Evolutionary conservation across 1,284 basidiomycete species (phyloP), one percentile per base, ranked within the genome.

Genomic region (Sutorius eximius): DNA sequence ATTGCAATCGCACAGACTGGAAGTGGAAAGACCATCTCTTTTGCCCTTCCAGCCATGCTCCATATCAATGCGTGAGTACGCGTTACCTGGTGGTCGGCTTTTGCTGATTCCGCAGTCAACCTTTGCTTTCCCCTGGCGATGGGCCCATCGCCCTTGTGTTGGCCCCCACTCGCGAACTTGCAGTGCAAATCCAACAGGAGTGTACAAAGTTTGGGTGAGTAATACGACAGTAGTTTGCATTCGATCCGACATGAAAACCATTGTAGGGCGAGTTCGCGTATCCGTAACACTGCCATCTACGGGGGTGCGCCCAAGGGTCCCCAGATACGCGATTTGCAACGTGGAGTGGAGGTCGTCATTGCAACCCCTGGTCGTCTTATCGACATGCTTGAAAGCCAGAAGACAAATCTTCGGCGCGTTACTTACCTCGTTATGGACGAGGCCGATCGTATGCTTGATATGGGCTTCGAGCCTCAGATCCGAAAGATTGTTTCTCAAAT

Each of bases 381-480:
- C 63, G 93, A 96, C 71, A 95, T 96, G 94, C 81, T 96, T 24
- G 97, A 99, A 79, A 87, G 85, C 5, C 87, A 91, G 71, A 98
- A 98, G 79, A 98, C 95, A 49, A 98, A 98, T 76, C 82, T 99
- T 53, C 91, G 89, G 59, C 89, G 96, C 48, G 83, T 99, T 55
- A 99, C 96, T 41, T 99, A 99, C 76, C 83, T 99, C 49, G 96
- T 99, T 70, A 94, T 99, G 89, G 96, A 99, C 74, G 97, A 99
- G 76, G 96, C 96, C 53, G 96, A 98, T 78, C 91, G 94, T 65
- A 96, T 96, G 93, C 82, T 96, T 61, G 93, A 96, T 78, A 96
- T 96, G 94, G 95, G 96, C 83, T 99, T 99, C 78, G 96, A 99
- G 78, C 96, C 96, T 56, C 96, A 99, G 74, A 99, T 99, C 71